Percentiles rank a stretch among this genome's conserved stretches.
Conservation (phyloP, 768 basidiomycete genomes). For the Lactarius trivialis region DNA sequence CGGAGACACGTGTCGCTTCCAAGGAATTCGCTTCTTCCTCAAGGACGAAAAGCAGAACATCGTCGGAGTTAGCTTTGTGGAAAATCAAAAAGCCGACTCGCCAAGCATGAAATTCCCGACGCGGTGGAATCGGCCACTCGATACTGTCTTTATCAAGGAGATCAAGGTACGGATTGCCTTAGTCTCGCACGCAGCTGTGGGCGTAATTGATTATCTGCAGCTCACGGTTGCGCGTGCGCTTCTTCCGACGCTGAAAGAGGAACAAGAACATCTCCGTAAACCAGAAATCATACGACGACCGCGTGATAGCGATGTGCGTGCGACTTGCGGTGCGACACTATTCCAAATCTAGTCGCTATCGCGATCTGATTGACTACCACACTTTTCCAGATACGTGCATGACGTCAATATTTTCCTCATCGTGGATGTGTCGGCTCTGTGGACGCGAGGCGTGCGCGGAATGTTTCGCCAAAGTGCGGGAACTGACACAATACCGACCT, state of each 20-base stretch:
- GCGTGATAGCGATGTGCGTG: slow-evolving; percentile 75
- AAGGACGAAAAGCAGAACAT: slow-evolving; percentile 53
- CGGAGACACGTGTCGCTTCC: slow-evolving; percentile 82
- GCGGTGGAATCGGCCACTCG: slow-evolving; percentile 58
- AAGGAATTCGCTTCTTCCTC: slow-evolving; percentile 74
- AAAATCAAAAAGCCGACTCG: slow-evolving; percentile 50
- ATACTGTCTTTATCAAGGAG: slow-evolving; percentile 43
- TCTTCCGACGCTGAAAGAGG: slow-evolving; percentile 57
- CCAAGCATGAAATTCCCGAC: slow-evolving; percentile 58
- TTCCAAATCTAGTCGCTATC: background rate
- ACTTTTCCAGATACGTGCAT: slow-evolving; percentile 75
- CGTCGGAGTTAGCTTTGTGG: slow-evolving; percentile 63
- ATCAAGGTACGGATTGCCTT: slow-evolving; percentile 46
- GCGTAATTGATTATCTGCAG: slow-evolving; percentile 33
- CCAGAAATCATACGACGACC: slow-evolving; percentile 62
- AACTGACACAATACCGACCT: slow-evolving; percentile 50
- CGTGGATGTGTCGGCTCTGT: slow-evolving; percentile 88
- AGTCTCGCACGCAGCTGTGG: background rate
- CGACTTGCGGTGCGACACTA: slow-evolving; percentile 65
- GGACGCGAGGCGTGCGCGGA: slow-evolving; percentile 86
- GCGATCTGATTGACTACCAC: slow-evolving; percentile 11
- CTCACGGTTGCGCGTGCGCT: slow-evolving; percentile 60
- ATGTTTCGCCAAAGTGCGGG: slow-evolving; percentile 66
- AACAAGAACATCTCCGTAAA: slow-evolving; percentile 53
- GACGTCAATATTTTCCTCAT: slow-evolving; percentile 85